Percentiles rank a stretch among this genome's conserved stretches.
These are phyloP conservation scores for Sporobolomyces pararoseus DNA, from an alignment of 768 basidiomycete species.

Conservation along the genomic window DNA sequence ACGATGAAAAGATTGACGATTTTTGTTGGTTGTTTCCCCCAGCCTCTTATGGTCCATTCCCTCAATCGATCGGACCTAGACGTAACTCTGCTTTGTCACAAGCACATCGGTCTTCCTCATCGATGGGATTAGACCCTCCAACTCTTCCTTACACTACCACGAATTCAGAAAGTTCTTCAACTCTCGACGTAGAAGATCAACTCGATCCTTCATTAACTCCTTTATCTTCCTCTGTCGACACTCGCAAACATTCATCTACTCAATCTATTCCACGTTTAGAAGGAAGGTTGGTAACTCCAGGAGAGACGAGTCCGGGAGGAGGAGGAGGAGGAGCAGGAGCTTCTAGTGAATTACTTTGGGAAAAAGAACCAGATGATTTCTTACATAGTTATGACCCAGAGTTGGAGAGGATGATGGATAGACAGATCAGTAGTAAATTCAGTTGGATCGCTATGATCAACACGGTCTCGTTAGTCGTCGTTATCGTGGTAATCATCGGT, in stretches of 20 bases:
- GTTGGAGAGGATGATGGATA: conserved; percentile 23
- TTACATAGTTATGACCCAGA: conserved; percentile 18
- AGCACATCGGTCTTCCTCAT: conserved; percentile 11
- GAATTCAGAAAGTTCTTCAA: background rate
- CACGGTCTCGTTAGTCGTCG: conserved; percentile 64
- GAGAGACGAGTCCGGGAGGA: background rate
- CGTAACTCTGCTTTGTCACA: conserved; percentile 3
- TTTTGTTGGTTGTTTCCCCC: background rate
- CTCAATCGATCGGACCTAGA: background rate
- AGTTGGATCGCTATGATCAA: conserved; percentile 53
- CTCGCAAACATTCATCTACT: background rate
- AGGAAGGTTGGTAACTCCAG: background rate
- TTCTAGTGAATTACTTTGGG: background rate
- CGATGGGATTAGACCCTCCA: conserved; percentile 29
- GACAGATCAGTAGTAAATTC: conserved; percentile 5
- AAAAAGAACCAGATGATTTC: conserved; percentile 30
- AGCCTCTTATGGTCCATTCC: conserved; percentile 24
- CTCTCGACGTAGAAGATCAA: conserved; percentile 20
- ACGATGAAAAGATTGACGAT: background rate
- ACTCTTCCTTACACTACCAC: conserved; percentile 14
- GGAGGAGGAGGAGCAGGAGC: background rate
- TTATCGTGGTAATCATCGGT: conserved; percentile 65
- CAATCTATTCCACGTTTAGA: conserved; percentile 27
- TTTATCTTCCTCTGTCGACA: conserved; percentile 8
- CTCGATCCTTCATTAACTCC: conserved; percentile 8